Evolutionary conservation across 2,329 filamentous ascomycete species (phyloP).

Genomic region (Aureobasidium sp.): DNA sequence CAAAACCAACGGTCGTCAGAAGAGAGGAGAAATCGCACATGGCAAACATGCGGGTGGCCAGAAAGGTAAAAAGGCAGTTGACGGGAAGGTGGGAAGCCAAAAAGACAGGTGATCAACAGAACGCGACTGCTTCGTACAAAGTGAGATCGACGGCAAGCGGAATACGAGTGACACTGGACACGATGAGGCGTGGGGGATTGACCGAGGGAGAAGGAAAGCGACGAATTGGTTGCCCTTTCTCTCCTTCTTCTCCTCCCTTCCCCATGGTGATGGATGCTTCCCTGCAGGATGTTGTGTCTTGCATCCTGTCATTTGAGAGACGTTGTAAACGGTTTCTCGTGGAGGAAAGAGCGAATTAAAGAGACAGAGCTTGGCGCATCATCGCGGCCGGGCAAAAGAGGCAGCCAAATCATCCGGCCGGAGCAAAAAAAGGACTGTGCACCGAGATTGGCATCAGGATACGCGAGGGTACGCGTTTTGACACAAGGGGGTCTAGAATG

Average conservation of each 20-base stretch:
- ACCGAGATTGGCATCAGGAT: not conserved
- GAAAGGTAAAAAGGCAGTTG: not conserved
- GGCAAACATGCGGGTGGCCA: not conserved
- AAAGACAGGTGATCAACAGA: not conserved
- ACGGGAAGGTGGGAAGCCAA: not conserved
- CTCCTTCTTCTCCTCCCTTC: not conserved
- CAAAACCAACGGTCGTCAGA: not conserved
- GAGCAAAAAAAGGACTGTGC: not conserved
- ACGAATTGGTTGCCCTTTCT: not conserved
- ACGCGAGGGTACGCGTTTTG: constrained; percentile 3
- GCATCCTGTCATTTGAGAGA: not conserved
- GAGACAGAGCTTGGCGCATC: not conserved
- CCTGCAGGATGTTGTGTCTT: not conserved
- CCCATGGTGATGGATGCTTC: not conserved
- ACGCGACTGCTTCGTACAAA: constrained; percentile 4
- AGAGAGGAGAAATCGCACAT: not conserved
- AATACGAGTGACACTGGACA: not conserved
- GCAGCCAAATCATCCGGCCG: not conserved
- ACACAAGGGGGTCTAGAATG: constrained; percentile 1
- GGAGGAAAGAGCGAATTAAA: constrained; percentile 6
- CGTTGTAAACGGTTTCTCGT: not conserved
- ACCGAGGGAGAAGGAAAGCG: not conserved
- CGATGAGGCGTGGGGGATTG: not conserved
- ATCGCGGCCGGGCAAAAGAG: not conserved
- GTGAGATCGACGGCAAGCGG: not conserved